Evolutionary conservation across 257 asterid species (phyloP), one percentile per base, ranked within the genome.

Genomic region (Datura wrightii): DNA sequence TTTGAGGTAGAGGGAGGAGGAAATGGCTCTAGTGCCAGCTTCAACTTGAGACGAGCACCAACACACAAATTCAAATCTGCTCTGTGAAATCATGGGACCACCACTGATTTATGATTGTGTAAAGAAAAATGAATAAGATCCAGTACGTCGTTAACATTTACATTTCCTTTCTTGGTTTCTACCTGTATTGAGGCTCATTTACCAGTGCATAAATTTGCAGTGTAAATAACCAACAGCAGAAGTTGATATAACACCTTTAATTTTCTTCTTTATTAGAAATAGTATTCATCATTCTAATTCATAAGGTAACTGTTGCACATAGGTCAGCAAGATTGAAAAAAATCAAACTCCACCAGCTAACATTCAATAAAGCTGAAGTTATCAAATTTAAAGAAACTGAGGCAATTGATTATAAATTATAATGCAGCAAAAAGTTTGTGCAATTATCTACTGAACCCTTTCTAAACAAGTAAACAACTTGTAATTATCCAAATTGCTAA

Each of bases 91-190:
- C 55, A 10, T 42, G 55, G 79, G n/a, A 46, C 37, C 79, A 71
- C 79, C 42, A 70, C 54, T 42, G 34, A 42, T n/a, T 31, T 71
- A n/a, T 18, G 37, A 10, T 44, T n/a, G 79, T 10, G 31, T 42
- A n/a, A 44, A 71, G 39, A 2, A 44, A 44, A 71, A 71, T 71
- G 54, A 71, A 19, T 18, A 71, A 10, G 39, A n/a, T 46, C 18
- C 39, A 44, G 56, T 11, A 34, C 15, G 42, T 44, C 36, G 10
- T 71, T 71, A 71, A 71, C 37, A 71, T 44, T 10, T 71, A 71
- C 79, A 2, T 71, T n/a, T 71, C 79, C 56, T 71, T 44, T 71
- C 56, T 71, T 71, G 56, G 15, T 71, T 71, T 71, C 79, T n/a
- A 44, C 56, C 44, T 71, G 79, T 42, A 70, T 71, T 71, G 54